Evolutionary conservation across 352 stramenopile species (phyloP).

Genomic region (Globisporangium sylvaticum): DNA sequence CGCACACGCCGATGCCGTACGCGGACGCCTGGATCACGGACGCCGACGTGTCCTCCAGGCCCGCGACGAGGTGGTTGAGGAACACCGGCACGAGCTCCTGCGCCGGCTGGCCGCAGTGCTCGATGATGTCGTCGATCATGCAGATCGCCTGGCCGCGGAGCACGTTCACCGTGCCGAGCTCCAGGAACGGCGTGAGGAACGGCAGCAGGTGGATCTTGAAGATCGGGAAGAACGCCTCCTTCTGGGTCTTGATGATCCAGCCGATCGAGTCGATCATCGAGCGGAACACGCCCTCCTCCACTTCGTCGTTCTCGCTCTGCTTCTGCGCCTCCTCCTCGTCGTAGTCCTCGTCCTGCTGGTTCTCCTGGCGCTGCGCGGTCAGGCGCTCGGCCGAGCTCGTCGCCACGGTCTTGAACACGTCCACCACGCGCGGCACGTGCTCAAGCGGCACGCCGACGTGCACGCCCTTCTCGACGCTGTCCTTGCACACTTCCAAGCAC

Average conservation of each 20-base stretch:
- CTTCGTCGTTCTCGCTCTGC: constrained; percentile 65
- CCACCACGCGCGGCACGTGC: constrained; percentile 63
- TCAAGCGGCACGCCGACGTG: constrained; percentile 61
- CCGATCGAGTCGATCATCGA: constrained; percentile 83
- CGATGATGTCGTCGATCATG: constrained; percentile 87
- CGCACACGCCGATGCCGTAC: constrained; percentile 82
- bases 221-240: constrained; percentile 70
- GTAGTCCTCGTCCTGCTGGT: constrained; percentile 78
- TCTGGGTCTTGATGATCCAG: constrained; percentile 82
- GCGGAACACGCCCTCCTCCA: constrained; percentile 76
- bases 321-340: constrained; percentile 70
- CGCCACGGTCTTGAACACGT: constrained; percentile 68
- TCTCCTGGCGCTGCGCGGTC: constrained; percentile 51
- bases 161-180: constrained; percentile 49
- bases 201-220: constrained; percentile 67
- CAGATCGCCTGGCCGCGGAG: constrained; percentile 81
- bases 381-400: constrained; percentile 60
- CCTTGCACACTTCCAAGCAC: constrained; percentile 77
- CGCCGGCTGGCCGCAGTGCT: constrained; percentile 66
- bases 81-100: constrained; percentile 77
- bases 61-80: constrained; percentile 64
- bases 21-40: constrained; percentile 75
- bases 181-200: constrained; percentile 67
- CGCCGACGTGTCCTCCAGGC: constrained; percentile 62
- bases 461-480: constrained; percentile 71